phyloP scores from a whole-genome alignment of 2,329 filamentous ascomycete species.

The Madurella fahalii region DNA sequence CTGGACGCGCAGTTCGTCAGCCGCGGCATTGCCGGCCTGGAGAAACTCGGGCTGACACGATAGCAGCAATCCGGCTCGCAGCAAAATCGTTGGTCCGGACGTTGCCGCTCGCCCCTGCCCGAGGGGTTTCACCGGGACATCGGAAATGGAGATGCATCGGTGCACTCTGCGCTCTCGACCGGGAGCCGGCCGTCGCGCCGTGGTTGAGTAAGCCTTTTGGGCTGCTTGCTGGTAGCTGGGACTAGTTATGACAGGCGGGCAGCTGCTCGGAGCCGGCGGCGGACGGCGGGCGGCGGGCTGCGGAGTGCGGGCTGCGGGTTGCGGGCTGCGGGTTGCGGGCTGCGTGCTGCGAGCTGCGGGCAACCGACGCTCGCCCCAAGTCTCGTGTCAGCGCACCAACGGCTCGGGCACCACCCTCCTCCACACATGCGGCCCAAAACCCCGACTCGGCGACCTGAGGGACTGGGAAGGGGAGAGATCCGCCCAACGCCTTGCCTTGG shows the following conservation, averaged over 20 bases:
- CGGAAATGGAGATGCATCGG: not conserved
- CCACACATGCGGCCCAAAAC: slow-evolving; percentile 25
- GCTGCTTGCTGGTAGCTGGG: not conserved
- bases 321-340: no score
- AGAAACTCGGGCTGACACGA: no score
- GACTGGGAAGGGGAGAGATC: slow-evolving; percentile 24
- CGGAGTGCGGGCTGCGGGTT: no score
- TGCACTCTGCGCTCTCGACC: not conserved
- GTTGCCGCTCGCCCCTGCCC: slow-evolving; percentile 3
- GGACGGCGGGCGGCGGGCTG: no score
- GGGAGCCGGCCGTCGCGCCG: no score
- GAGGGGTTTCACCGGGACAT: not conserved
- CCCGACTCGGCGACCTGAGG: slow-evolving; percentile 27
- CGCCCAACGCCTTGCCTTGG: slow-evolving; percentile 27
- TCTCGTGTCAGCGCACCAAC: slow-evolving; percentile 29
- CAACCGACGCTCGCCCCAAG: not conserved
- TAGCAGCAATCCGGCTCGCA: no score
- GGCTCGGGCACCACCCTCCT: slow-evolving; percentile 50
- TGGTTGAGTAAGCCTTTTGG: not conserved
- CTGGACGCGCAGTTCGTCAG: no score
- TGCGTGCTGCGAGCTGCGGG: no score
- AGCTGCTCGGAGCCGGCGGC: not conserved
- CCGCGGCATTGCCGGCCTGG: no score
- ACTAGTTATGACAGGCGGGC: not conserved
- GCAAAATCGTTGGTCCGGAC: slow-evolving; percentile 20